These are phyloP conservation scores for Dendrobium chrysotoxum DNA, from an alignment of 106 monocot species.

Conservation along the genomic window DNA sequence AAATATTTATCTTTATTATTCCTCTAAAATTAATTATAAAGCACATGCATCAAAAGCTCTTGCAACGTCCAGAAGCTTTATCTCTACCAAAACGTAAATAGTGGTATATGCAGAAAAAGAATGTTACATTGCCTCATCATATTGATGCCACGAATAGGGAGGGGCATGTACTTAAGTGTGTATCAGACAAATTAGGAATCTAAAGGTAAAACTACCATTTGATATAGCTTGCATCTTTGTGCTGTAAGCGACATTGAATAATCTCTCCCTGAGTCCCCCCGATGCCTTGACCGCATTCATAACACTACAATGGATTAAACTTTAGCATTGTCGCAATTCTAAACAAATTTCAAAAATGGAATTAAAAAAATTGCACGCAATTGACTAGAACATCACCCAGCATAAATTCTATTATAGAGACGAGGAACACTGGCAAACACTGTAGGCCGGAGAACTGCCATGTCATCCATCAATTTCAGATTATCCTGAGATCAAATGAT, in stretches of 20 bases:
- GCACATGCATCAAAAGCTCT: background rate
- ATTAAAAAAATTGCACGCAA: background rate
- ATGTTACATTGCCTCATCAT: background rate
- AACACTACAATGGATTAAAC: constrained; percentile 37
- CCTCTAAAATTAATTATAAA: background rate
- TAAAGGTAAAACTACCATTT: constrained; percentile 42
- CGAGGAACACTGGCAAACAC: constrained; percentile 91
- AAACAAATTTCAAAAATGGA: background rate
- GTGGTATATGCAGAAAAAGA: background rate
- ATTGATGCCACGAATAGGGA: background rate
- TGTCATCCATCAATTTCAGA: constrained; percentile 92
- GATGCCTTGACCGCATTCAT: constrained; percentile 88
- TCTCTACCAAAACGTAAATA: background rate
- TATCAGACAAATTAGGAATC: background rate
- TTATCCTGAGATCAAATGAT: constrained; percentile 58
- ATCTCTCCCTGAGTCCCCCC: constrained; percentile 66
- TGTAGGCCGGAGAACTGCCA: constrained; percentile 78
- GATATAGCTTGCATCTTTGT: constrained; percentile 77
- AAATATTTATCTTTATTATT: background rate
- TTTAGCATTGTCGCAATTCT: constrained; percentile 3
- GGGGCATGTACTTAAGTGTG: background rate
- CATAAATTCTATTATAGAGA: constrained; percentile 90
- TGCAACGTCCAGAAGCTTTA: background rate
- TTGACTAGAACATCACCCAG: constrained; percentile 54
- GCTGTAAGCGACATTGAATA: constrained; percentile 82